Percentiles rank a stretch among this genome's conserved stretches.
Conservation (phyloP, 257 asterid genomes). For the Knoxia roxburghii region DNA sequence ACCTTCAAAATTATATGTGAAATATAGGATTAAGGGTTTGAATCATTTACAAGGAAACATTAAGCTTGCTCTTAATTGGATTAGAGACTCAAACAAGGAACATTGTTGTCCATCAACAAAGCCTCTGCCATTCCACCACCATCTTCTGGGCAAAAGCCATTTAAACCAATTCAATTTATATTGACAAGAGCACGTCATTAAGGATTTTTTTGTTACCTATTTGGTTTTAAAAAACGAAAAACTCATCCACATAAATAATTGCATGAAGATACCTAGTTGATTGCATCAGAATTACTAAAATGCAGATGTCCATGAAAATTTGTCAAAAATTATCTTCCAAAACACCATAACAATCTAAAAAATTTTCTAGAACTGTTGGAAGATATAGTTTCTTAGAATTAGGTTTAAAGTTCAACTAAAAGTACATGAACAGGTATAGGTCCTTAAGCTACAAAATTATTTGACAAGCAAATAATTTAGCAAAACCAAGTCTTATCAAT, state of each 20-base stretch:
- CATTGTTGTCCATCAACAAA: not conserved
- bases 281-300: not conserved
- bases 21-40: not conserved
- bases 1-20: not conserved
- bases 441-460: not conserved
- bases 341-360: not conserved
- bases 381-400: not conserved
- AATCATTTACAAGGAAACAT: not conserved
- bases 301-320: not conserved
- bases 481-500: not conserved
- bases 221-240: not conserved
- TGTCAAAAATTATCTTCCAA: not conserved
- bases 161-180: not conserved
- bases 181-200: not conserved
- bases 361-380: not conserved
- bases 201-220: not conserved
- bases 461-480: not conserved
- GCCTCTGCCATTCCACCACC: not conserved
- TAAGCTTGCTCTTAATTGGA: not conserved
- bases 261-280: not conserved
- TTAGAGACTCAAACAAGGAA: not conserved
- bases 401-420: not conserved
- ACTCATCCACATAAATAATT: no score
- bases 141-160: not conserved
- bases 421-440: not conserved